Conservation (phyloP, 129 eudicot genomes). For the Dittrichia graveolens region DNA sequence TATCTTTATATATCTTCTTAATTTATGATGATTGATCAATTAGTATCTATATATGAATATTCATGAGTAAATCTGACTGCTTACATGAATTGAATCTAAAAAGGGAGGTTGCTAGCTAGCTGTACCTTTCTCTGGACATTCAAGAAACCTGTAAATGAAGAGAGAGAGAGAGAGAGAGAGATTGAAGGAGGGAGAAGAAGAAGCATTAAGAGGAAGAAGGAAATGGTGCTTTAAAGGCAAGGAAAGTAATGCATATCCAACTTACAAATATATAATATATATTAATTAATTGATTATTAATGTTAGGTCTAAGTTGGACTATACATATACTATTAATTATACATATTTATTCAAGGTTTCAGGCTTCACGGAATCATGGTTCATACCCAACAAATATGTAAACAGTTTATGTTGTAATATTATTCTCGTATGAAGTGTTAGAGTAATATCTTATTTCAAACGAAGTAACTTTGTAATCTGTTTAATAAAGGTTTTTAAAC, state of each 20-base stretch:
- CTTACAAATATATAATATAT: conserved; percentile 15
- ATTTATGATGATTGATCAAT: background rate
- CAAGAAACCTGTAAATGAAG: conserved; percentile 37
- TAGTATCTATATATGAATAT: background rate
- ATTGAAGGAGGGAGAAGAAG: conserved; percentile 23
- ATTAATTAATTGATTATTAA: conserved; percentile 19
- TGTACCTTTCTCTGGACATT: conserved; percentile 62
- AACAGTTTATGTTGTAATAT: background rate
- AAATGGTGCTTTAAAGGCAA: conserved; percentile 58
- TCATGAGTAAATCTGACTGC: background rate
- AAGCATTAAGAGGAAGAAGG: conserved; percentile 44
- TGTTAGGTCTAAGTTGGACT: conserved; percentile 41
- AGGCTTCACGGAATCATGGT: background rate
- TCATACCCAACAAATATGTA: conserved; percentile 16
- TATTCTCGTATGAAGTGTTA: background rate
- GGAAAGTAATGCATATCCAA: conserved; percentile 35
- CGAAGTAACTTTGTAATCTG: background rate
- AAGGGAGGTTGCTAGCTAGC: conserved; percentile 25
- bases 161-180: conserved; percentile 14
- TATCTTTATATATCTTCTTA: background rate
- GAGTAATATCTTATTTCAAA: background rate
- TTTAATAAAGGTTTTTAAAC: background rate
- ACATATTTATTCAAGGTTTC: conserved; percentile 17
- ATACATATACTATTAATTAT: conserved; percentile 6
- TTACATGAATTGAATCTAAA: conserved; percentile 23